Conservation (phyloP, 2,329 filamentous ascomycete species). For the Zymoseptoria tritici region DNA sequence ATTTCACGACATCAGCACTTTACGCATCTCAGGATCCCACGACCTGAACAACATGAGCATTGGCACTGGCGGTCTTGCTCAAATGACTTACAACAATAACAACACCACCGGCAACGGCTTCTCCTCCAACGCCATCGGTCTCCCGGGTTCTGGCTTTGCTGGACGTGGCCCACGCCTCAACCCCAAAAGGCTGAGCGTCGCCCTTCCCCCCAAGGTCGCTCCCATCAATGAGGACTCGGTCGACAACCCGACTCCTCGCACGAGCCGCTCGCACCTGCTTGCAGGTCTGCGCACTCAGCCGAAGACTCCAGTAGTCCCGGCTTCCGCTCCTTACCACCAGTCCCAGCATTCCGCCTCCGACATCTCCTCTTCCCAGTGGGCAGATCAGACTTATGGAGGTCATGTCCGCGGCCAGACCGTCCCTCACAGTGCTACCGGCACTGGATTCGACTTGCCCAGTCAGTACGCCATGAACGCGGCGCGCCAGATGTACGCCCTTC, state of each 20-base stretch:
- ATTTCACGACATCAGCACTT: conserved; percentile 17
- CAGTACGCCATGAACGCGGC: conserved; percentile 42
- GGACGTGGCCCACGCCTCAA: conserved; percentile 72
- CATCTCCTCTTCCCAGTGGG: conserved; percentile 43
- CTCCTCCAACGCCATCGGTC: conserved; percentile 62
- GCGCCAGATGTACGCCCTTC: conserved; percentile 56
- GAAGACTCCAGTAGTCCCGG: conserved; percentile 68
- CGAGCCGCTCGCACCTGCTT: conserved; percentile 88
- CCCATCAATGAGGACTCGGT: conserved; percentile 61
- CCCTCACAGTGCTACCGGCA: conserved; percentile 53
- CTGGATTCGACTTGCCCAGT: conserved; percentile 39
- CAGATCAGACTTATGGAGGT: conserved; percentile 34
- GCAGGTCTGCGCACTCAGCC: conserved; percentile 89
- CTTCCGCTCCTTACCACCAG: conserved; percentile 55
- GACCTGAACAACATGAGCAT: conserved; percentile 45
- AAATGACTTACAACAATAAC: conserved; percentile 82
- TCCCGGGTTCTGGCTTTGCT: conserved; percentile 73
- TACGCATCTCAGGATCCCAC: conserved; percentile 12
- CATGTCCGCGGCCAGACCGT: conserved; percentile 36
- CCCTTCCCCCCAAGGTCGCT: conserved; percentile 60
- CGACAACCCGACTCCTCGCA: conserved; percentile 74
- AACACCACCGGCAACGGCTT: conserved; percentile 39
- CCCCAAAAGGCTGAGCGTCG: conserved; percentile 81
- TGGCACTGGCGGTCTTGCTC: conserved; percentile 98
- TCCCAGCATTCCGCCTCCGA: conserved; percentile 40